Evolutionary conservation across 768 basidiomycete species (phyloP).

Genomic region (Scleroderma bovista): DNA sequence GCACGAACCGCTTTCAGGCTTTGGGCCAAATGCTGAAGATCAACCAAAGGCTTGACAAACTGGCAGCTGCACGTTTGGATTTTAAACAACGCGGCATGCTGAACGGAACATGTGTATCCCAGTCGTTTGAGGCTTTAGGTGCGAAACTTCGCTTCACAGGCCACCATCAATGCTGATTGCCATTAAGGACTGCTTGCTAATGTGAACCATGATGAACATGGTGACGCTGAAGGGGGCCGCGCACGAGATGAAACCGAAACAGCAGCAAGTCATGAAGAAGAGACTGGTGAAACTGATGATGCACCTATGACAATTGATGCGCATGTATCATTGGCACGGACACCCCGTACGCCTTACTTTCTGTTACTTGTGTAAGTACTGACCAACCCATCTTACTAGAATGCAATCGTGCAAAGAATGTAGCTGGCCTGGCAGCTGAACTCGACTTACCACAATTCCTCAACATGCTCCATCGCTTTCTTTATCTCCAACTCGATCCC

Average conservation of each 20-base stretch:
- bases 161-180: background rate
- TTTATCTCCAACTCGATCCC: constrained; percentile 5
- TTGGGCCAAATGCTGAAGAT: constrained; percentile 28
- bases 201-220: background rate
- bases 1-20: constrained; percentile 21
- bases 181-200: background rate
- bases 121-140: background rate
- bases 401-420: background rate
- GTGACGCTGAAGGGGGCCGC: background rate
- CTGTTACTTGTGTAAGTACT: background rate
- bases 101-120: background rate
- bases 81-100: constrained; percentile 22
- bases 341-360: background rate
- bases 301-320: background rate
- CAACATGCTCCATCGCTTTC: background rate
- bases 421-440: background rate
- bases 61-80: constrained; percentile 11
- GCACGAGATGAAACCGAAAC: background rate
- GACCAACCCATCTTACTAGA: background rate
- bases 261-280: background rate
- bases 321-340: background rate
- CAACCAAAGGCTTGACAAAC: constrained; percentile 21
- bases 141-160: background rate
- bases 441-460: background rate
- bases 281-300: background rate